Base-by-base conservation (phyloP, 192 early-diverging fungal genomes). In the Obelidium mucronatum region DNA sequence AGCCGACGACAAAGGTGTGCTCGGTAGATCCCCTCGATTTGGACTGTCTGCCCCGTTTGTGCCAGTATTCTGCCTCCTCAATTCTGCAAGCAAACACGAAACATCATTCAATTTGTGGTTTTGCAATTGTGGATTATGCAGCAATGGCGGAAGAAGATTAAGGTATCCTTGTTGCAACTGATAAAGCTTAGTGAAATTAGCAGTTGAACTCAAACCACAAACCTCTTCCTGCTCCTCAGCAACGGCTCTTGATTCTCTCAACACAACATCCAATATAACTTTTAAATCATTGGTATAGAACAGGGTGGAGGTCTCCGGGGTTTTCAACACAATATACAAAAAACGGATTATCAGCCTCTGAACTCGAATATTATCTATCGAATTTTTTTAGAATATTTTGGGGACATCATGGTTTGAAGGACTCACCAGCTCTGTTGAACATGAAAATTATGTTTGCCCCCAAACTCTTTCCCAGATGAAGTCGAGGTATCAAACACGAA, bases 241-340 rank as follows among this genome's bases (percentile, higher is more conserved):
- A 24, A 96, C 79, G 74, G 94, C 85, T 76, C 89, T 85, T 17
- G 94, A 79, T 79, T 97, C 95, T 61, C 96, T 86, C 30, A 98
- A 83, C 1, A 94, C 83, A 2, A 97, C 92, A 78, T 98, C 96
- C 11, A 96, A 85, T 31, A 97, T 85, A 3, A 97, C 93, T 48
- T 86, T 86, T 55, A 96, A 84, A 78, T 98, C 96, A 72, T 98
- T 98, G 17, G 96, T 95, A 76, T 97, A 98, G 77, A 96, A 91
- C 44, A 94, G 91, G n/a, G 88, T 85, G 30, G 76, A 75, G 1
- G 93, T 88, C 36, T 77, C 78, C 2, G 88, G 83, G 0, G 84
- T 85, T 34, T 86, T 89, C 48, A 98, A 88, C 55, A 97, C 82
- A 37, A 84, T 78, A 51, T 89, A 85, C 39, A 98, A 78, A 64